Evolutionary conservation across 208 protist species (phyloP), one percentile per base, ranked within the genome.

Genomic region (Trypanosomatidae sp.): DNA sequence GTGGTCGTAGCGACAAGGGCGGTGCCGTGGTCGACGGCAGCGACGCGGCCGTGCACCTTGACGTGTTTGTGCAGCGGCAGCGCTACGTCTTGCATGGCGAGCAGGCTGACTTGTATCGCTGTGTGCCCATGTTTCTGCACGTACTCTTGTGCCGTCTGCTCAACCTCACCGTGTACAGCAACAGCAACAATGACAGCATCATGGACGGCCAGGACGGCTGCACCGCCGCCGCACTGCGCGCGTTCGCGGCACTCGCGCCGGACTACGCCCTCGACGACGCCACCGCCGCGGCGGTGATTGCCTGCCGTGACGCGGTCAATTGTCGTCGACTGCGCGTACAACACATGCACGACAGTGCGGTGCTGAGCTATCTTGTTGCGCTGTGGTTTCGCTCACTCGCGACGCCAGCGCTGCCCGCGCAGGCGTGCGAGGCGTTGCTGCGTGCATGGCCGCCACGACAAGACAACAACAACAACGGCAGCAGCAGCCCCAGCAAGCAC

Each of bases 301-400:
- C 47, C 15, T 82, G 64, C 48, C 71, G 76, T 40, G 61, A 70
- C 32, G 70, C 72, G n/a, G 85, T 91, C 53, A 91, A 91, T 53
- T 61, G 71, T 15, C 67, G 73, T 23, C 61, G 66, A 16, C 86
- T 87, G 37, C 56, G 64, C 21, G 73, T 80, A 23, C 67, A 69
- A 24, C 55, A 61, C 30, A 62, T 85, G 27, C 39, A 44, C 2
- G 67, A 91, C 42, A 73, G 77, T 8, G 54, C 49, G 18, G 43
- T 87, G 19, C 56, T 87, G 26, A 74, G 73, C 57, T 87, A 84
- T 51, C 56, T 91, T 4, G 74, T 87, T 8, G 72, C 63, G 18
- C 76, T 85, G 43, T 91, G 82, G 77, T 91, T 85, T 48, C 66
- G 77, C 35, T 70, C 62, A 41, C 61, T 74, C 59, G 71, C 73